A percentile compares a stretch with the other conserved stretches of the same genome.
These are phyloP conservation scores for Tausonia pullulans DNA, from an alignment of 1,284 basidiomycete species.

Conservation along the genomic window DNA sequence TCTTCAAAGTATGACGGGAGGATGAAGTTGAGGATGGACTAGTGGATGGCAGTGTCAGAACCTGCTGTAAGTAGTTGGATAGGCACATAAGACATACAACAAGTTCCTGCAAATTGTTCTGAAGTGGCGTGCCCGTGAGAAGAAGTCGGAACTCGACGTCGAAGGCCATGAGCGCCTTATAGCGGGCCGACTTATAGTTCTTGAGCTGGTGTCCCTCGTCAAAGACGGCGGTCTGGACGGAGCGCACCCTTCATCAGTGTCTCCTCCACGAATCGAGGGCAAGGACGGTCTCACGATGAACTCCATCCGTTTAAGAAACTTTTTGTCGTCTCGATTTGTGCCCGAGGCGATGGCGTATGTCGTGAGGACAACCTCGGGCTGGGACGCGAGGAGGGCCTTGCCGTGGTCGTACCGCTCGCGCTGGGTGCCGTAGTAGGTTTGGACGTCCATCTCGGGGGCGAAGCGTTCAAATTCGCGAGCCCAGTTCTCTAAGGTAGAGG, in stretches of 20 bases:
- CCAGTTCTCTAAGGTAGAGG: slow-evolving; percentile 98
- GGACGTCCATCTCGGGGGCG: slow-evolving; percentile 68
- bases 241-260: neutral
- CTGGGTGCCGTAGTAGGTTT: slow-evolving; percentile 89
- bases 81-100: slow-evolving; percentile 50
- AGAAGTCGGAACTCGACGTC: slow-evolving; percentile 80
- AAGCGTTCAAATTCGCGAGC: slow-evolving; percentile 89
- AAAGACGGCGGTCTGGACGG: slow-evolving; percentile 65
- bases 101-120: slow-evolving; percentile 60
- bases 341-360: slow-evolving; percentile 93
- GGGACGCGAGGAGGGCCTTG: slow-evolving; percentile 40
- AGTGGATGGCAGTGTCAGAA: neutral
- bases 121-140: slow-evolving; percentile 90
- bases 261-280: neutral
- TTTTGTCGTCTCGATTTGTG: slow-evolving; percentile 63
- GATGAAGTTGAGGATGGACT: slow-evolving; percentile 98
- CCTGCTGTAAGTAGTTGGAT: neutral
- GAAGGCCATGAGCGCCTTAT: slow-evolving; percentile 76
- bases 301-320: slow-evolving; percentile 80
- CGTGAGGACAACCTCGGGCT: slow-evolving; percentile 73
- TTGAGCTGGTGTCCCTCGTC: slow-evolving; percentile 96
- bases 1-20: slow-evolving; percentile 78
- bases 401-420: slow-evolving; percentile 55
- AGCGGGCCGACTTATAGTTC: slow-evolving; percentile 92
- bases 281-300: slow-evolving; percentile 57